Base-by-base conservation (phyloP, 371 early-diverging fungal genomes). In the Mycotypha africana region DNA sequence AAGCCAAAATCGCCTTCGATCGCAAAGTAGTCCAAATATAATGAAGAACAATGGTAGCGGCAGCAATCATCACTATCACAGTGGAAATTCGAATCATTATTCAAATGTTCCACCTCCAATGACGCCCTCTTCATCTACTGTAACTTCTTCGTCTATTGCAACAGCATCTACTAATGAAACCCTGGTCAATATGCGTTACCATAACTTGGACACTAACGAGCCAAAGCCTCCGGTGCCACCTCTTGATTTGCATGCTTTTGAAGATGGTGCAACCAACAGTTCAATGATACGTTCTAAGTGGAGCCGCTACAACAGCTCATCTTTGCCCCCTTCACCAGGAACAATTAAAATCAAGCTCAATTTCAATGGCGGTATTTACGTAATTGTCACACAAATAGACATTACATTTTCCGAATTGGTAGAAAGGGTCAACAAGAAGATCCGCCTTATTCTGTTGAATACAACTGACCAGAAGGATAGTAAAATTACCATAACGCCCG, bases 381-480 rank as follows among this genome's bases (percentile, higher is more conserved):
- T 86, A 23, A 85, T 97, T 41, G 81, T 90, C 21, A 84, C 88
- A 11, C 84, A 89, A 20, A 54, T 64, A 34, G 78, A 83, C 21
- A 79, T 89, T 40, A 56, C 79, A 7, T 91, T 78, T 65, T 56
- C 56, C 28, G 92, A 89, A 37, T 68, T 97, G 28, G 65, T 82
- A 30, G 81, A 81, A 28, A 77, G 84, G 33, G 86, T 95, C 5
- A 93, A 93, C 56, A 72, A 84, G 42, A 95, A 95, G 70, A 82
- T 95, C 41, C 73, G 86, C 23, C 62, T 92, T 12, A 86, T 91
- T 26, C n/a, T n/a, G n/a, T n/a, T n/a, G n/a, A 83, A 85, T 2
- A 64, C 79, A 47, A 47, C 62, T 2, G 47, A 53, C 12, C 28
- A 28, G 11, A 28, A 28, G 11, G 28, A 28, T 11, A n/a, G n/a